phyloP scores from a whole-genome alignment of 371 early-diverging fungal genomes.

The Chytridium lagenaria region DNA sequence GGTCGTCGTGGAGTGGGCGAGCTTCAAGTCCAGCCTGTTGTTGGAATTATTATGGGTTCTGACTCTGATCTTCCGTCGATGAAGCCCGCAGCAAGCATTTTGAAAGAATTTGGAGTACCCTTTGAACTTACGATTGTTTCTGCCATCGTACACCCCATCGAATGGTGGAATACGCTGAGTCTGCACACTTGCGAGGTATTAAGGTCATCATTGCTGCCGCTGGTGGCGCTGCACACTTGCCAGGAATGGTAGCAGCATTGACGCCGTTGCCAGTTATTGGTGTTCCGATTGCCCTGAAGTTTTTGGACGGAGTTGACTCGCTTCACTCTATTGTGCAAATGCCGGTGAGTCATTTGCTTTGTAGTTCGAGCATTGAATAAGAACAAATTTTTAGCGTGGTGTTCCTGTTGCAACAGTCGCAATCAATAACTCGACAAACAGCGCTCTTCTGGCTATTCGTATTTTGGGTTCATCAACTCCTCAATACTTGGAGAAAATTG shows the following conservation, averaged over 20 bases:
- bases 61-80: slow-evolving; percentile 95
- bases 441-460: slow-evolving; percentile 92
- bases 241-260: slow-evolving; percentile 97
- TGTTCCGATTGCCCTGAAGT: slow-evolving; percentile 91
- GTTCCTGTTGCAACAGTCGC: slow-evolving; percentile 97
- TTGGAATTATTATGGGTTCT: slow-evolving; percentile 97
- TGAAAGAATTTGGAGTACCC: slow-evolving; percentile 87
- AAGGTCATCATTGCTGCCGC: slow-evolving; percentile 97
- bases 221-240: slow-evolving; percentile 97
- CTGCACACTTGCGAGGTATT: slow-evolving; percentile 87
- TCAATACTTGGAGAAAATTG: slow-evolving; percentile 76
- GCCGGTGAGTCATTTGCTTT: slow-evolving; percentile 73
- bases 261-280: slow-evolving; percentile 97
- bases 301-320: slow-evolving; percentile 94
- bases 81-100: slow-evolving; percentile 85
- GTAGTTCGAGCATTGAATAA: background rate
- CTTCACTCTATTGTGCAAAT: slow-evolving; percentile 97
- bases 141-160: slow-evolving; percentile 95
- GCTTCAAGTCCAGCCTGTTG: slow-evolving; percentile 69
- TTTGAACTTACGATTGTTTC: slow-evolving; percentile 94
- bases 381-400: slow-evolving; percentile 74
- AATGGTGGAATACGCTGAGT: slow-evolving; percentile 88
- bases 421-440: slow-evolving; percentile 95
- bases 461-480: slow-evolving; percentile 84
- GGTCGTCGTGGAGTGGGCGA: slow-evolving; percentile 23